Evolutionary conservation across 495 filamentous ascomycete species (phyloP).

Genomic region (Annulohypoxylon bovei): DNA sequence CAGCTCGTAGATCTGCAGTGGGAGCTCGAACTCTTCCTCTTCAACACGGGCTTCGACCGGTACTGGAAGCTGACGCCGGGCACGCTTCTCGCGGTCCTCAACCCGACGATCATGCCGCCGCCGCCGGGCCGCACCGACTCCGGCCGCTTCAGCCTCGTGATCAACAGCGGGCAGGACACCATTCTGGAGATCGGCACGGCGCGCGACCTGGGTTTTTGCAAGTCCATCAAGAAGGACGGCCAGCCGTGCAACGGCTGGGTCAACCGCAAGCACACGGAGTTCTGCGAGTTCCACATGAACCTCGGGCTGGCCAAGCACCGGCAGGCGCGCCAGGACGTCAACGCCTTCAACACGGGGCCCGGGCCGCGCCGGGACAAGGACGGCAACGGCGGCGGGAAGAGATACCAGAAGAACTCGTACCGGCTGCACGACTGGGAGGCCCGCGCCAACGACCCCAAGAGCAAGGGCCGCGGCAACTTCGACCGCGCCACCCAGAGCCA

Average conservation of each 20-base stretch:
- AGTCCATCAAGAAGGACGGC: constrained; percentile 83
- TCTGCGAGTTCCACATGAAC: constrained; percentile 93
- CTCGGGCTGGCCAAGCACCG: constrained; percentile 76
- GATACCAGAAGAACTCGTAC: constrained; percentile 34
- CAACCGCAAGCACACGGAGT: constrained; percentile 85
- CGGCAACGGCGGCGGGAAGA: constrained; percentile 31
- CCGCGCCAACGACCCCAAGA: constrained; percentile 42
- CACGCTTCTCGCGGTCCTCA: constrained; percentile 91
- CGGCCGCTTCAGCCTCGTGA: constrained; percentile 81
- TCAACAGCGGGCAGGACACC: constrained; percentile 85
- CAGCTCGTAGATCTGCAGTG: constrained; percentile 87
- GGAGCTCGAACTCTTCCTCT: constrained; percentile 91
- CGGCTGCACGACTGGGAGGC: constrained; percentile 25
- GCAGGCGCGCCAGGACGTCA: constrained; percentile 80
- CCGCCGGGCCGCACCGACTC: constrained; percentile 74
- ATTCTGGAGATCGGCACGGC: constrained; percentile 89
- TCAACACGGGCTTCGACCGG: constrained; percentile 86
- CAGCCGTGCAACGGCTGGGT: constrained; percentile 84
- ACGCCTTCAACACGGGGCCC: constrained; percentile 62
- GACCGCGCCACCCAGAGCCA: constrained; percentile 67
- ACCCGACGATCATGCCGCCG: constrained; percentile 90
- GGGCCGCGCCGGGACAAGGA: constrained; percentile 56
- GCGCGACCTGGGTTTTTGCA: constrained; percentile 90
- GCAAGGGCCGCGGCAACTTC: constrained; percentile 63
- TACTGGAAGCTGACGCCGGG: constrained; percentile 91